These are phyloP conservation scores for Penstemon newberryi DNA, from an alignment of 257 asterid genomes.

Conservation along the genomic window DNA sequence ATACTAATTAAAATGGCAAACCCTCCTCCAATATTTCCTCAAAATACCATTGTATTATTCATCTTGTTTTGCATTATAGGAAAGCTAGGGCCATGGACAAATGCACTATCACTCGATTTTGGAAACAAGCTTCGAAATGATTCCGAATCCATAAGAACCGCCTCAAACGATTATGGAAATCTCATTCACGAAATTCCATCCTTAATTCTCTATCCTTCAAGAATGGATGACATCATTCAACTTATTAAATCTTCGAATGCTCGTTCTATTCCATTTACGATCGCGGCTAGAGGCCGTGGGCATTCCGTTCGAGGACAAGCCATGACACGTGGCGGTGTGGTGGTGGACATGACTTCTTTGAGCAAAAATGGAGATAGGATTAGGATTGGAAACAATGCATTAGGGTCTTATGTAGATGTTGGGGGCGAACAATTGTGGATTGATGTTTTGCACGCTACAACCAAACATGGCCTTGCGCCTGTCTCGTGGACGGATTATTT, in stretches of 20 bases:
- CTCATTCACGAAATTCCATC: constrained; percentile 45
- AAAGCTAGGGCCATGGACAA: no score
- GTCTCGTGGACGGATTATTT: constrained; percentile 77
- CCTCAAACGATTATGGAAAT: constrained; percentile 66
- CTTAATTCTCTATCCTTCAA: constrained; percentile 51
- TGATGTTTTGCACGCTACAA: constrained; percentile 44
- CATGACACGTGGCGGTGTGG: constrained; percentile 63
- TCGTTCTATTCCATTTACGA: constrained; percentile 36
- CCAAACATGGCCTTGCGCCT: constrained; percentile 49
- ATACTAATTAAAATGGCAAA: no score
- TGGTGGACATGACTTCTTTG: constrained; percentile 56
- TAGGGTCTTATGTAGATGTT: constrained; percentile 61
- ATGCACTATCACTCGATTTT: constrained; percentile 2
- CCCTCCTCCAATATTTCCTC: no score
- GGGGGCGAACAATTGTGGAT: constrained; percentile 72
- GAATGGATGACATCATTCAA: constrained; percentile 40
- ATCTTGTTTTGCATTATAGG: no score
- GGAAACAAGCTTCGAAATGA: constrained; percentile 38
- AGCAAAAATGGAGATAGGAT: constrained; percentile 13
- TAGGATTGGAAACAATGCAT: constrained; percentile 35
- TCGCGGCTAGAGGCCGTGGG: constrained; percentile 67
- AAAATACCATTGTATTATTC: no score
- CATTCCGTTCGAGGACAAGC: constrained; percentile 75
- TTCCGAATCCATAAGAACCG: constrained; percentile 26
- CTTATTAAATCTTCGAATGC: constrained; percentile 43